Evolutionary conservation across 2,329 filamentous ascomycete species (phyloP), one percentile per base, ranked within the genome.

Genomic region (Thelonectria blattea): DNA sequence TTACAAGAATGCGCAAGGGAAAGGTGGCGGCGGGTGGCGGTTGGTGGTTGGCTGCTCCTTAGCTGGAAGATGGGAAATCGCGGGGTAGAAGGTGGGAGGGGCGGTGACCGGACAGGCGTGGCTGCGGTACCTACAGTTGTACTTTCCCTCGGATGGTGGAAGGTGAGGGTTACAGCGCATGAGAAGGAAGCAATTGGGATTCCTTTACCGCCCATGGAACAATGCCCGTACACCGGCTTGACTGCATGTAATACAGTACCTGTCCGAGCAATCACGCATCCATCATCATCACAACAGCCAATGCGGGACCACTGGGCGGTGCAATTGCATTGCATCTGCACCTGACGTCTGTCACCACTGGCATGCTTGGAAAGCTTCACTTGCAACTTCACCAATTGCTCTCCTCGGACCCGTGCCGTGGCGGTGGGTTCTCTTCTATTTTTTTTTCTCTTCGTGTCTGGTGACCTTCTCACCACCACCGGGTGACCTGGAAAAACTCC

Each of bases 11-110:
- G 39, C 24, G 48, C 52, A 42, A 22, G 46, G 30, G 20, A 50
- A 46, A 32, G 46, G 37, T 52, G 57, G 51, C 46, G 51, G 57
- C 46, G 52, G 51, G n/a, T 50, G 34, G 34, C 4, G 34, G 34
- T 56, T n/a, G 47, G 46, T 51, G 58, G 49, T 47, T 55, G 52
- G 48, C 27, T 52, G 41, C 41, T 43, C n/a, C 18, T 34, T 54
- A 34, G 56, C 47, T 52, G 43, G 30, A 39, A 46, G 34, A 60
- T 65, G 57, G 50, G 48, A 65, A 63, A 70, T 70, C 68, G 65
- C 58, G 66, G 68, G 68, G 65, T 65, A 70, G 58, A 45, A 59
- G 60, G 55, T 58, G 56, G 59, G 58, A 58, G 46, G 59, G 53
- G 41, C 37, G 54, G 50, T 34, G 49, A 56, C 47, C 10, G 34